Percentiles rank a stretch among this genome's conserved stretches.
phyloP scores from a whole-genome alignment of 2,329 filamentous ascomycete genomes.

The Aspergillus caelatus region DNA sequence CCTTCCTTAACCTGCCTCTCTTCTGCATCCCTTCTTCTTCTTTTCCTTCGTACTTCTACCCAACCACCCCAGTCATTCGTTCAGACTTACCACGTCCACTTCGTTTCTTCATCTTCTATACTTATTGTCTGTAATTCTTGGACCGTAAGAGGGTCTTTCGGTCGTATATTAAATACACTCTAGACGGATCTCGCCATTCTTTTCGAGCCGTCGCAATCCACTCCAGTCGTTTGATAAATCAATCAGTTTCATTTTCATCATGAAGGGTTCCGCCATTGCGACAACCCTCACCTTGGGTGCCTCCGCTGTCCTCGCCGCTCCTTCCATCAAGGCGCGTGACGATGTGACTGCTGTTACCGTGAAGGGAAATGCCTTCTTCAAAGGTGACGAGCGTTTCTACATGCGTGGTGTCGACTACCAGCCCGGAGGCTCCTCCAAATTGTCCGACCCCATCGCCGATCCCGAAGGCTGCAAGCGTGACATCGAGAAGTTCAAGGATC shows the following conservation, averaged over 20 bases:
- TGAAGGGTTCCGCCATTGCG: slow-evolving; percentile 57
- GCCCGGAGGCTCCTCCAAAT: slow-evolving; percentile 64
- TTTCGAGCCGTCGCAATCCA: slow-evolving; percentile 2
- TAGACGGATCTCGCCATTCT: slow-evolving; percentile 1
- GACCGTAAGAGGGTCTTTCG: background rate
- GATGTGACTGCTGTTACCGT: slow-evolving; percentile 60
- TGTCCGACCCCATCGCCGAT: slow-evolving; percentile 76
- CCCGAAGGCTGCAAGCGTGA: slow-evolving; percentile 72
- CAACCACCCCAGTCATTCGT: slow-evolving; percentile 21
- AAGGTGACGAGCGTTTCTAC: slow-evolving; percentile 60
- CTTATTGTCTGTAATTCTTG: background rate
- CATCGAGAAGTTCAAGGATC: slow-evolving; percentile 76
- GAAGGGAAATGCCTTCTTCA: slow-evolving; percentile 69
- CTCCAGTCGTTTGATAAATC: slow-evolving; percentile 6
- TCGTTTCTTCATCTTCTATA: background rate
- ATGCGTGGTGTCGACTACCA: slow-evolving; percentile 64
- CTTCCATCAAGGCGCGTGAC: slow-evolving; percentile 43
- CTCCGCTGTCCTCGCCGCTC: slow-evolving; percentile 50
- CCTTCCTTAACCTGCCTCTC: slow-evolving; percentile 5
- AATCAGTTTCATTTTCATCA: slow-evolving; percentile 34
- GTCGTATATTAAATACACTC: background rate
- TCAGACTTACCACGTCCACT: slow-evolving; percentile 12
- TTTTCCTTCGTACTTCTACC: slow-evolving; percentile 12
- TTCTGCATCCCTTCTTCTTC: slow-evolving; percentile 12
- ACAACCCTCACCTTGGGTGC: slow-evolving; percentile 51